These are phyloP conservation scores for Powellomyces hirtus DNA, from an alignment of 192 early-diverging fungal species.

Conservation along the genomic window DNA sequence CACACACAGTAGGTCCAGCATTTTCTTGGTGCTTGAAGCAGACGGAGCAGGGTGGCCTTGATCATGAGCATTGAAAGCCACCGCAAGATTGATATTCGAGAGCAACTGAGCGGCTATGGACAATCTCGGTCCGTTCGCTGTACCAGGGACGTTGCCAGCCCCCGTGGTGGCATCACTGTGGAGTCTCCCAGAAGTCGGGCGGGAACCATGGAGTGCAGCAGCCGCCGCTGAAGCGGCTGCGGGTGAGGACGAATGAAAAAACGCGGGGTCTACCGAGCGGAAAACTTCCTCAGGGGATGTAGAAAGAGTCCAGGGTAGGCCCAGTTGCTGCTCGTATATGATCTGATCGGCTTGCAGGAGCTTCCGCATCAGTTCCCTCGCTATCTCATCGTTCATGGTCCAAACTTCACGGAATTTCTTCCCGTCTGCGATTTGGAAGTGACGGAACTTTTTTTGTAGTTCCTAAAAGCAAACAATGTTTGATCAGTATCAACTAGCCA, in stretches of 20 bases:
- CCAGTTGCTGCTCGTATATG: constrained; percentile 59
- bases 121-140: background rate
- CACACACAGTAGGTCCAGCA: constrained; percentile 50
- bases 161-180: background rate
- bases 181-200: background rate
- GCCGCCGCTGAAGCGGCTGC: background rate
- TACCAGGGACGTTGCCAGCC: background rate
- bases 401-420: constrained; percentile 51
- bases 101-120: constrained; percentile 19
- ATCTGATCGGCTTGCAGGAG: constrained; percentile 55
- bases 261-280: constrained; percentile 34
- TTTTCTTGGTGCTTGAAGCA: constrained; percentile 36
- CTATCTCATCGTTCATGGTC: constrained; percentile 57
- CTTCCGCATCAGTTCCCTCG: constrained; percentile 51
- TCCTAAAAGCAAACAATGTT: constrained; percentile 29
- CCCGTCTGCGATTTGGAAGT: constrained; percentile 52
- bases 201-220: background rate
- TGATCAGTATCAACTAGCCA: background rate
- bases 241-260: constrained; percentile 20
- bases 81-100: background rate
- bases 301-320: constrained; percentile 45
- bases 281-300: constrained; percentile 44
- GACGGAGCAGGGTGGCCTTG: background rate
- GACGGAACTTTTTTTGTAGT: constrained; percentile 60
- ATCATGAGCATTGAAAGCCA: background rate